Conservation (phyloP, 495 filamentous ascomycete species). For the Amorphotheca resinae region DNA sequence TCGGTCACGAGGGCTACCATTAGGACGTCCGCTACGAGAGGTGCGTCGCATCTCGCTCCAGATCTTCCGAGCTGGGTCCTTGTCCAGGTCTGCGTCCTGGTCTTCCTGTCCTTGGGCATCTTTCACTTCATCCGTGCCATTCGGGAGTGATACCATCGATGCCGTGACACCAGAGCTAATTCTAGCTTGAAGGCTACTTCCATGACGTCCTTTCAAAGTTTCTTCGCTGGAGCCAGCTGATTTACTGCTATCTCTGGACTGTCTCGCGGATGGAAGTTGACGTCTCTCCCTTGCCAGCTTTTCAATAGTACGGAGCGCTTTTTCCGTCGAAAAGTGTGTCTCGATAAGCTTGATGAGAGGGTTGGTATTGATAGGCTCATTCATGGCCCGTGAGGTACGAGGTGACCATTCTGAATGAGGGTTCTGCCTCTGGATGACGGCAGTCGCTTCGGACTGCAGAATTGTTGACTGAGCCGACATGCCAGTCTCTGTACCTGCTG, state of each 20-base stretch:
- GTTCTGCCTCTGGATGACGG: constrained; percentile 30
- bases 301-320: constrained; percentile 28
- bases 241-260: not conserved
- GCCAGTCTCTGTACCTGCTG: not conserved
- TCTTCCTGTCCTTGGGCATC: not conserved
- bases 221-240: constrained; percentile 5
- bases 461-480: constrained; percentile 22
- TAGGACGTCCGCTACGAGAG: constrained; percentile 7
- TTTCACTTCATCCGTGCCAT: not conserved
- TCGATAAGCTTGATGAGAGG: constrained; percentile 32
- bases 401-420: constrained; percentile 29
- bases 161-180: constrained; percentile 14
- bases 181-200: constrained; percentile 2
- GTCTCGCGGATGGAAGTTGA: constrained; percentile 2
- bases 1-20: constrained; percentile 19
- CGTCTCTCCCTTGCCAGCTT: constrained; percentile 17
- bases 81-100: constrained; percentile 4
- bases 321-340: constrained; percentile 29
- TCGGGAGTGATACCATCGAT: not conserved
- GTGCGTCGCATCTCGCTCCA: constrained; percentile 31
- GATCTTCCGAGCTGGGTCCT: constrained; percentile 33
- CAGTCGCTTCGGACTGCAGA: constrained; percentile 31
- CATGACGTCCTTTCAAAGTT: constrained; percentile 7
- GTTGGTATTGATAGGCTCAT: constrained; percentile 18
- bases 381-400: constrained; percentile 14